Evolutionary conservation across 495 filamentous ascomycete genomes (phyloP), one percentile per base, ranked within the genome.

Genomic region (Xylaria flabelliformis): DNA sequence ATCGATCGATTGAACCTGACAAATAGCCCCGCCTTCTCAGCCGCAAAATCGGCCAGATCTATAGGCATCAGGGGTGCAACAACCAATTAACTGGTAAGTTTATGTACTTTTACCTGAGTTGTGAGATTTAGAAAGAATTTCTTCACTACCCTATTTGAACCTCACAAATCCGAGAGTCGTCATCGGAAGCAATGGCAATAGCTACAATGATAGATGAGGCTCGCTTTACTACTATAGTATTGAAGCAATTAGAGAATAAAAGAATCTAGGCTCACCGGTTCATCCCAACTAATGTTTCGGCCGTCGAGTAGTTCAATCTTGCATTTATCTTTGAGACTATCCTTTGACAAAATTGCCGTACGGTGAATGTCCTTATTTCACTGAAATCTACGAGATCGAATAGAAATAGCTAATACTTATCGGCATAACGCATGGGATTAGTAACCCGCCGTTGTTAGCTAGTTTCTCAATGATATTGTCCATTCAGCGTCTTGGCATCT

Each of bases 21-120:
- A 32, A 56, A 56, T 56, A 6, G 26, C 53, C 53, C 53, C 53
- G 53, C 53, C 24, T 32, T 56, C 53, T 56, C 53, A 56, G 53
- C 53, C 53, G 50, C 53, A 56, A n/a, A 56, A 32, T 7, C 12
- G 4, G 4, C 15, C 13, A 32, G 53, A 56, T 56, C 26, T 56
- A 29, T 5, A 7, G 13, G 9, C 24, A 17, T 15, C 51, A 29
- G 51, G 51, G 51, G 17, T 53, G 21, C 24, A 29, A 29, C 10
- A 29, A 56, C 51, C 51, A 12, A 56, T 56, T 12, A 56, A 32
- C 51, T 56, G 51, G 24, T 56, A 56, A 32, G 51, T 29, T 29
- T 29, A 56, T 56, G 4, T 5, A 39, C 36, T 29, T 56, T 56
- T 56, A 15, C 51, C 51, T 29, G 24, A 29, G 51, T 29, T 15